phyloP scores from a whole-genome alignment of 2,329 filamentous ascomycete genomes.

The Cytospora paraplurivora region DNA sequence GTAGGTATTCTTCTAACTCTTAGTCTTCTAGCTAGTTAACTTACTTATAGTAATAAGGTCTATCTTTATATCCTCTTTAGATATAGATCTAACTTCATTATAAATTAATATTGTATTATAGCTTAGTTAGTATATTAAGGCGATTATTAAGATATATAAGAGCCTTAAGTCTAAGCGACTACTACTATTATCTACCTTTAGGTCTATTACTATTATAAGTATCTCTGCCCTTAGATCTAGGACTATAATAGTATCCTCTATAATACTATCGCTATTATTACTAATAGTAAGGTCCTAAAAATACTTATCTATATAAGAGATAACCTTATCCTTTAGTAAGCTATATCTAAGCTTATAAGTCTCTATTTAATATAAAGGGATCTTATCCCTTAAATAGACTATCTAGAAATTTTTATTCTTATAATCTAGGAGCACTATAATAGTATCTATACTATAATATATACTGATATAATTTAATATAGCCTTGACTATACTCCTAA shows the following conservation, averaged over 20 bases:
- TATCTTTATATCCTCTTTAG: no score
- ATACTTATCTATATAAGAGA: neutral
- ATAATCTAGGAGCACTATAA: neutral
- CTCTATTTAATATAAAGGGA: neutral
- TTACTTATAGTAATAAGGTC: no score
- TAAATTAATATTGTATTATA: no score
- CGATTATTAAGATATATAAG: no score
- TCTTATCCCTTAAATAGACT: neutral
- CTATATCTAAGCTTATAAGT: neutral
- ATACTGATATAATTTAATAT: neutral
- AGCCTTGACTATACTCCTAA: neutral
- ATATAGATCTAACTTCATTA: no score
- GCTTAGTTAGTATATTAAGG: no score
- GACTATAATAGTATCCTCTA: neutral
- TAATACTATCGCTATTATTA: neutral
- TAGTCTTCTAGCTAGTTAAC: no score
- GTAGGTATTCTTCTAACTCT: no score
- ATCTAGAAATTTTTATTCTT: neutral
- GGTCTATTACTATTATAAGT: neutral
- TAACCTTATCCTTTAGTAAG: neutral
- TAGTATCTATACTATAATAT: neutral
- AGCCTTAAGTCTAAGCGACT: no score
- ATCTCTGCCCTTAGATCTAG: accelerated
- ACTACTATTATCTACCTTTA: neutral
- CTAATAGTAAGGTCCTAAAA: neutral